Evolutionary conservation across 148 eudicot genomes (phyloP).

Genomic region (Spergularia bocconei): DNA sequence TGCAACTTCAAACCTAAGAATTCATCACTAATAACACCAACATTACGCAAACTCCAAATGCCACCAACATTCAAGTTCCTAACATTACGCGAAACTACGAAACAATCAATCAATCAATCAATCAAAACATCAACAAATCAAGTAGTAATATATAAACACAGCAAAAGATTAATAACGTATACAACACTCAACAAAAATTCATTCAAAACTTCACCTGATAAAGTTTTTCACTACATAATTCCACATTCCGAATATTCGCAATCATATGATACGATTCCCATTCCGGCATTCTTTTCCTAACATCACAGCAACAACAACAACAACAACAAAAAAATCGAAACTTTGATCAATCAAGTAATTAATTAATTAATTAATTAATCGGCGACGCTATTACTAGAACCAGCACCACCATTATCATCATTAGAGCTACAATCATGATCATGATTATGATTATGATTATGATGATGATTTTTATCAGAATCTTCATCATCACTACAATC

Average conservation of each 20-base stretch:
- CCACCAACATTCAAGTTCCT: too few relatives aligned
- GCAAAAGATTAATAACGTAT: neutral
- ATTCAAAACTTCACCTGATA: neutral
- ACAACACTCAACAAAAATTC: neutral
- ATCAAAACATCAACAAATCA: too few relatives aligned
- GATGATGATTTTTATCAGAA: constrained; percentile 24
- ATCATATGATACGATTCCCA: neutral
- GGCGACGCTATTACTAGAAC: constrained; percentile 27
- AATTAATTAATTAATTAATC: constrained; percentile 11
- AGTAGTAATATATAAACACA: neutral
- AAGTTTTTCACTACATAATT: too few relatives aligned
- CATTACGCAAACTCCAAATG: too few relatives aligned
- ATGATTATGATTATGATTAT: constrained; percentile 9
- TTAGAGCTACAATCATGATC: constrained; percentile 40
- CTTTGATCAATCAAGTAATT: neutral
- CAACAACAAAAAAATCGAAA: neutral
- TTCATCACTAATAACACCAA: too few relatives aligned
- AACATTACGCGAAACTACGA: neutral
- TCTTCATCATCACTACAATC: constrained; percentile 69
- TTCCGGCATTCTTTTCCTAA: neutral
- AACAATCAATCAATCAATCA: neutral
- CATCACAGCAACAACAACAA: neutral
- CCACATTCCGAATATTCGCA: neutral
- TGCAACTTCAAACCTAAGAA: too few relatives aligned
- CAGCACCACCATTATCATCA: constrained; percentile 24